Evolutionary conservation across 1,284 basidiomycete genomes (phyloP).

Genomic region (Crucibulum parvulum): DNA sequence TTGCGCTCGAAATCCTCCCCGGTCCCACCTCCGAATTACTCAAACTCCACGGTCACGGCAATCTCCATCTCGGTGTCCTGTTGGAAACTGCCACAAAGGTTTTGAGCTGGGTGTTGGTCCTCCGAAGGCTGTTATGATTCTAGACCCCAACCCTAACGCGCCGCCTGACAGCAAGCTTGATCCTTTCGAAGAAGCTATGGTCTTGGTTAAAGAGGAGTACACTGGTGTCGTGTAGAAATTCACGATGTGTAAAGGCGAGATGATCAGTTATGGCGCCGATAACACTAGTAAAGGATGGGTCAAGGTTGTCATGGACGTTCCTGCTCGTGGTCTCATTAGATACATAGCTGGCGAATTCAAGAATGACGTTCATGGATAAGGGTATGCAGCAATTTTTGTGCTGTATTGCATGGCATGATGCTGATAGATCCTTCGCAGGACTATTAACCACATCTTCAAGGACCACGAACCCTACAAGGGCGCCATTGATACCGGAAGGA

Average conservation of each 20-base stretch:
- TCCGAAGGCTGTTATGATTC: slow-evolving; percentile 54
- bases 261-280: slow-evolving; percentile 50
- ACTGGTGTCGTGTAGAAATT: slow-evolving; percentile 53
- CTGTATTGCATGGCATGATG: neutral
- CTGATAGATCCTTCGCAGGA: slow-evolving; percentile 24
- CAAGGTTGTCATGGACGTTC: slow-evolving; percentile 52
- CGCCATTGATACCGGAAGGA: slow-evolving; percentile 44
- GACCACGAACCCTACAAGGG: slow-evolving; percentile 49
- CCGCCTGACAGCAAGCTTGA: slow-evolving; percentile 40
- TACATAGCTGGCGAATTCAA: slow-evolving; percentile 58
- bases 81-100: slow-evolving; percentile 52
- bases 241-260: slow-evolving; percentile 53
- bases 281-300: slow-evolving; percentile 46
- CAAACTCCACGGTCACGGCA: slow-evolving; percentile 54
- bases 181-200: slow-evolving; percentile 50
- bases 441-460: slow-evolving; percentile 56
- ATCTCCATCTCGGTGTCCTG: slow-evolving; percentile 53
- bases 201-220: slow-evolving; percentile 50
- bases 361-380: slow-evolving; percentile 55
- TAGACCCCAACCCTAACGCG: slow-evolving; percentile 38
- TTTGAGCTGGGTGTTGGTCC: slow-evolving; percentile 49
- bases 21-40: slow-evolving; percentile 54
- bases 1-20: slow-evolving; percentile 52
- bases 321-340: slow-evolving; percentile 51
- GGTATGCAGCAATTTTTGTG: slow-evolving; percentile 28